phyloP scores from a whole-genome alignment of 2,329 filamentous ascomycete genomes.

The Epicoccum sorghinum region DNA sequence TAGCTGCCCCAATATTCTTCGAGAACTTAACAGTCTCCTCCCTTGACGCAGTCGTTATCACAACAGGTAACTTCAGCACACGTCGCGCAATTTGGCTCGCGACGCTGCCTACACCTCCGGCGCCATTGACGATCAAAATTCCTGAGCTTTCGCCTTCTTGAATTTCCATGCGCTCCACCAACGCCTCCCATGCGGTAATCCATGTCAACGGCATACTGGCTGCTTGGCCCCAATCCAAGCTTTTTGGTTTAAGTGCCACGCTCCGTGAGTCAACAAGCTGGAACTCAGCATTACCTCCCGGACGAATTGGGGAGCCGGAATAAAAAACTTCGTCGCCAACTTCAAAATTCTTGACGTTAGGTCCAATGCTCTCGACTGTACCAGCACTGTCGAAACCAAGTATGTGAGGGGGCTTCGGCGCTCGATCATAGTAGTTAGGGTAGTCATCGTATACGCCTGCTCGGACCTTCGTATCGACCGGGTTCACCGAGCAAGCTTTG shows the following conservation, averaged over 20 bases:
- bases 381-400: conserved; percentile 18
- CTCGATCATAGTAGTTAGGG: conserved; percentile 19
- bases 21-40: conserved; percentile 50
- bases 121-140: conserved; percentile 54
- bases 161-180: conserved; percentile 53
- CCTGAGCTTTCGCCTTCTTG: conserved; percentile 41
- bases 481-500: conserved; percentile 30
- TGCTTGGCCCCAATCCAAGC: conserved; percentile 11
- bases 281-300: conserved; percentile 53
- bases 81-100: conserved; percentile 53
- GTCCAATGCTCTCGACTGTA: conserved; percentile 8
- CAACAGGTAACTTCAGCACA: conserved; percentile 50
- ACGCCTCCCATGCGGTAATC: conserved; percentile 27
- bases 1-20: conserved; percentile 52
- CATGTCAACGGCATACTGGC: conserved; percentile 18
- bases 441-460: conserved; percentile 43
- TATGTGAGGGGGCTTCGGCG: conserved; percentile 4
- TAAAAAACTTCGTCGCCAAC: conserved; percentile 55
- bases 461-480: conserved; percentile 32
- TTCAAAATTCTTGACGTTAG: conserved; percentile 23
- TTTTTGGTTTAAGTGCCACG: conserved; percentile 51
- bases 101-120: conserved; percentile 53
- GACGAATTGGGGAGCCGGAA: conserved; percentile 47
- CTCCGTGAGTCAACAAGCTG: conserved; percentile 51
- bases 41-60: conserved; percentile 53